These are phyloP conservation scores for Tuber melanosporum DNA, from an alignment of 495 filamentous ascomycete species.

Conservation along the genomic window DNA sequence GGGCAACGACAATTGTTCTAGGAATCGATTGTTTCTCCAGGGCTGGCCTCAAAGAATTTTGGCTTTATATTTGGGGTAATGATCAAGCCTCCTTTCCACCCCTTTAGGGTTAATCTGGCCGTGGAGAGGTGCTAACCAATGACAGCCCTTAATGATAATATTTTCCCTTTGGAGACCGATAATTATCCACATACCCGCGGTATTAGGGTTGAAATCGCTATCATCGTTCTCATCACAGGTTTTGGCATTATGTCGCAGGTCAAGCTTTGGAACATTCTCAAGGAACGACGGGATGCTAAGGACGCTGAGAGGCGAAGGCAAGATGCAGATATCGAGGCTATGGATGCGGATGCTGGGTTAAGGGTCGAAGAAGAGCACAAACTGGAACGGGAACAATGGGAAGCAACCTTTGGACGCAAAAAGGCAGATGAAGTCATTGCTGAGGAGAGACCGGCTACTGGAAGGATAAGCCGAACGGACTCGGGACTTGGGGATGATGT, in stretches of 20 bases:
- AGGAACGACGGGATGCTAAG: constrained; percentile 60
- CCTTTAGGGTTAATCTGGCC: not conserved
- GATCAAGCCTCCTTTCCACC: constrained; percentile 23
- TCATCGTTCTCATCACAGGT: constrained; percentile 64
- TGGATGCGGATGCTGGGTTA: constrained; percentile 63
- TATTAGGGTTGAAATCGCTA: constrained; percentile 77
- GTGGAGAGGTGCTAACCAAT: constrained; percentile 9
- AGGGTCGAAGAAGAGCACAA: constrained; percentile 61
- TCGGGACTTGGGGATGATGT: constrained; percentile 39
- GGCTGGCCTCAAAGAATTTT: constrained; percentile 90
- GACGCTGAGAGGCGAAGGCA: constrained; percentile 53
- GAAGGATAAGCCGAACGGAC: constrained; percentile 35
- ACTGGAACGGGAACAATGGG: constrained; percentile 69
- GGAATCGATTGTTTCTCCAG: constrained; percentile 88
- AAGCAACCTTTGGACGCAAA: constrained; percentile 63
- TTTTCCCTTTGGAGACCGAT: constrained; percentile 67
- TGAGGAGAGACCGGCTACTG: constrained; percentile 36
- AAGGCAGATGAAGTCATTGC: constrained; percentile 29
- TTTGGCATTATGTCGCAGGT: constrained; percentile 77
- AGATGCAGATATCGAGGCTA: constrained; percentile 55
- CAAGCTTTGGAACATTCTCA: constrained; percentile 80
- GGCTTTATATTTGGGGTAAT: constrained; percentile 85
- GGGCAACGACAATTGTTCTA: constrained; percentile 67
- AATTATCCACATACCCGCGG: constrained; percentile 84
- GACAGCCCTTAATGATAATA: constrained; percentile 62